Base-by-base conservation (phyloP, 163 green algal genomes). In the Chlamydomonas reinhardtii region DNA sequence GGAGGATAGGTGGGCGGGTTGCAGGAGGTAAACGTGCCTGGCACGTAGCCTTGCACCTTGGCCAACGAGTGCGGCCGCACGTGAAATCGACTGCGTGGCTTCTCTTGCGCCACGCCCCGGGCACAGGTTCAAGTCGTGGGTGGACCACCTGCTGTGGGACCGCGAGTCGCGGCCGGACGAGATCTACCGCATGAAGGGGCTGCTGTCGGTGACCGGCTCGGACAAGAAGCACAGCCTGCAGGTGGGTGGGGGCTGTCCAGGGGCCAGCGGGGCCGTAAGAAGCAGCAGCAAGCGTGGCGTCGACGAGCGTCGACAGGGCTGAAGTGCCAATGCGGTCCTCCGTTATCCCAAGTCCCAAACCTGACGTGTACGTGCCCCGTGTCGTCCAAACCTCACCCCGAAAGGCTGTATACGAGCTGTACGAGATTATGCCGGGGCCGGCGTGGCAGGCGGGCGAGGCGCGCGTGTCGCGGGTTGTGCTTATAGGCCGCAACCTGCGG, bases 121-220 rank as follows among this genome's bases (percentile, higher is more conserved):
- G 39, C 72, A 59, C 52, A 92, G 85, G 84, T 87, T 92, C 34
- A 90, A 92, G 82, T 48, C 37, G 19, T 98, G 94, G 91, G 83
- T 98, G 77, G 95, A 97, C 76, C 70, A 85, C n/a, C 64, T 98
- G 89, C 89, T 99, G 76, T 99, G 96, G 96, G 96, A 98, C 84
- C 68, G 90, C 24, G 84, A 88, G 17, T 22, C 54, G 3, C 80
- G 75, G 24, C 68, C 68, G 3, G 75, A 91, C 4, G 94, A 98
- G 79, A 89, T 99, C 24, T 97, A 94, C 80, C 92, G 96, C 5
- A 93, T 98, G 82, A 99, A 99, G 85, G 96, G 93, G 6, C 72
- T 97, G 72, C 77, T 99, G 31, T 27, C 87, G 17, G 89, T 97
- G 20, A 24, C 66, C 22, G 92, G 93, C 27, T 89, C 77, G 75